A percentile compares a stretch with the other conserved stretches of the same genome.
phyloP scores from a whole-genome alignment of 306 rosid genomes.

The Vigna mungo region DNA sequence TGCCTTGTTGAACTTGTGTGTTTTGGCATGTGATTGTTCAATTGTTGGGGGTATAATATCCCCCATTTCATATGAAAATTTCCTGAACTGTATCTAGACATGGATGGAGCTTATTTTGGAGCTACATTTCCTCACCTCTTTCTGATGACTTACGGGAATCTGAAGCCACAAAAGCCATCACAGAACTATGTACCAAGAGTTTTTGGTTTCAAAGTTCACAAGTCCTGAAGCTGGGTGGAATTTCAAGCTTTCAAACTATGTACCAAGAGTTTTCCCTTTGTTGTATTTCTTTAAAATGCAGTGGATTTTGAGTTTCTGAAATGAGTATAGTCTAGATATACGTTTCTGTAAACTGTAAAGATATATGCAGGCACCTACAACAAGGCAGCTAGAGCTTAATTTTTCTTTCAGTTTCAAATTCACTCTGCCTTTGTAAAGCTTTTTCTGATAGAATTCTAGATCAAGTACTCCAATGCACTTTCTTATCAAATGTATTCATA shows the following conservation, averaged over 20 bases:
- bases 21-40: slow-evolving; percentile 19
- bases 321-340: slow-evolving; percentile 36
- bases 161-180: slow-evolving; percentile 76
- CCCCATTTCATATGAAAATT: slow-evolving; percentile 31
- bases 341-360: slow-evolving; percentile 33
- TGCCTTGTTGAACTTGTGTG: background rate
- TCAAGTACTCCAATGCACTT: background rate
- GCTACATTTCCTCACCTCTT: slow-evolving; percentile 83
- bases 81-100: slow-evolving; percentile 66
- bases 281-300: slow-evolving; percentile 31
- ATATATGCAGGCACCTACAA: slow-evolving; percentile 44
- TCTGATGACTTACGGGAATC: slow-evolving; percentile 81
- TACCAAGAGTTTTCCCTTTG: background rate
- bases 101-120: slow-evolving; percentile 92
- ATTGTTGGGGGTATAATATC: slow-evolving; percentile 24
- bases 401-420: slow-evolving; percentile 47
- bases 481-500: background rate
- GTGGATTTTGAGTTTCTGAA: slow-evolving; percentile 4
- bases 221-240: slow-evolving; percentile 57
- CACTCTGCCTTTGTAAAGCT: slow-evolving; percentile 33
- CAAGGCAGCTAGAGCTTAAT: slow-evolving; percentile 34
- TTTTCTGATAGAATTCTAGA: background rate
- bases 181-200: slow-evolving; percentile 83
- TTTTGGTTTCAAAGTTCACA: slow-evolving; percentile 88
- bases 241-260: slow-evolving; percentile 33